A percentile compares a stretch with the other conserved stretches of the same genome.
These are phyloP conservation scores for Fusarium foetens DNA, from an alignment of 2,329 filamentous ascomycete species.

Conservation along the genomic window DNA sequence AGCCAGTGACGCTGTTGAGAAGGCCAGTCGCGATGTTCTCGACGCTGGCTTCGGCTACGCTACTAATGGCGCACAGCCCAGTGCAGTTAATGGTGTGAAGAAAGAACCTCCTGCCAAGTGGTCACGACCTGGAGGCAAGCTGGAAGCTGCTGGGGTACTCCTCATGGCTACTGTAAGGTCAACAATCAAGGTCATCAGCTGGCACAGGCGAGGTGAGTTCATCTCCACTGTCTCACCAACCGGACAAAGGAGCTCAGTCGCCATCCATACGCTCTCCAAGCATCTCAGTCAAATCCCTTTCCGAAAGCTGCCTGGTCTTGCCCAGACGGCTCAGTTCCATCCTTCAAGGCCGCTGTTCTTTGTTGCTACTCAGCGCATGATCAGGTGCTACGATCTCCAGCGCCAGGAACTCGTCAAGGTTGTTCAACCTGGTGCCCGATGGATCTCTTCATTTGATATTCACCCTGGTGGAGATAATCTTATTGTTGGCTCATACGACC, in stretches of 20 bases:
- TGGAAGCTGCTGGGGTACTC: conserved; percentile 82
- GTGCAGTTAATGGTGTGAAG: conserved; percentile 63
- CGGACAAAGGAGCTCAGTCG: conserved; percentile 81
- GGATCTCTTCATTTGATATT: conserved; percentile 94
- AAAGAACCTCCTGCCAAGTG: conserved; percentile 85
- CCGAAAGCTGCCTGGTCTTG: conserved; percentile 76
- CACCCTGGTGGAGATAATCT: conserved; percentile 94
- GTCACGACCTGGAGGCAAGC: conserved; percentile 78
- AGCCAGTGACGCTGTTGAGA: conserved; percentile 77
- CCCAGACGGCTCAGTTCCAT: conserved; percentile 94
- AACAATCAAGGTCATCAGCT: conserved; percentile 86
- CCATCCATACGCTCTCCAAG: conserved; percentile 94
- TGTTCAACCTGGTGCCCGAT: conserved; percentile 88
- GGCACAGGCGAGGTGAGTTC: conserved; percentile 95
- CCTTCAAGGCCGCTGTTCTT: conserved; percentile 93
- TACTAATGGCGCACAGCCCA: conserved; percentile 70
- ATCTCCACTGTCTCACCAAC: conserved; percentile 89
- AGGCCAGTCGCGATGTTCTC: conserved; percentile 77
- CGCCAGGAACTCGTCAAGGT: conserved; percentile 93
- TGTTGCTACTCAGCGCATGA: conserved; percentile 91
- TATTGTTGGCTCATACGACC: conserved; percentile 94
- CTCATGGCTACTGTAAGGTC: conserved; percentile 83
- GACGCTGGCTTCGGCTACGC: conserved; percentile 95
- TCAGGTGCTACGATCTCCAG: conserved; percentile 93
- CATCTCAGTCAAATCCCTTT: conserved; percentile 96